Conservation (phyloP, 2,329 filamentous ascomycete genomes). For the Raffaelea albimanens region DNA sequence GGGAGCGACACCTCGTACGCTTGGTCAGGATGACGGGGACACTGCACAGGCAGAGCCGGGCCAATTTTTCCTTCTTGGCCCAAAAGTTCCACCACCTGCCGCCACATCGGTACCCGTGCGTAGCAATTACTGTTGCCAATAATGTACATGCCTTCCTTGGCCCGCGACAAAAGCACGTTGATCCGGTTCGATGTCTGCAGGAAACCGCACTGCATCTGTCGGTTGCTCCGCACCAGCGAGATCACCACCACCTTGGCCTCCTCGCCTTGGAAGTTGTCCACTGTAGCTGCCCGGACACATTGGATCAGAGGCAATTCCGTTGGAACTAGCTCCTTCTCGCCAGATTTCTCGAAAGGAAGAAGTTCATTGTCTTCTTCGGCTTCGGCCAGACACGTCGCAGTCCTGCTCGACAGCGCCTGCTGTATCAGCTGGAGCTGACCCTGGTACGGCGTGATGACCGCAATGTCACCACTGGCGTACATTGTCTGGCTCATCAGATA, state of each 20-base stretch:
- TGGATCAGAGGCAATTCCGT: slow-evolving; percentile 15
- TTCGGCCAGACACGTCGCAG: slow-evolving; percentile 56
- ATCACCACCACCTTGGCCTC: slow-evolving; percentile 63
- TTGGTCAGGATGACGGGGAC: slow-evolving; percentile 48
- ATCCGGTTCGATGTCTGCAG: slow-evolving; percentile 57
- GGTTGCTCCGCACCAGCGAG: slow-evolving; percentile 63
- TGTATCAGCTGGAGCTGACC: slow-evolving; percentile 46
- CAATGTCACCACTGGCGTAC: slow-evolving; percentile 54
- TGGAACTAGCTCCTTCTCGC: too few relatives aligned
- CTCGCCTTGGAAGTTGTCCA: slow-evolving; percentile 73
- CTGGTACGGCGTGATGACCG: slow-evolving; percentile 58
- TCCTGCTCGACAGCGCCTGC: slow-evolving; percentile 31
- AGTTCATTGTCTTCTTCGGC: slow-evolving; percentile 47
- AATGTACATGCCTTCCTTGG: slow-evolving; percentile 61
- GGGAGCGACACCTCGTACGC: slow-evolving; percentile 39
- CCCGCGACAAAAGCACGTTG: slow-evolving; percentile 59
- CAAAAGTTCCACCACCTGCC: slow-evolving; percentile 45
- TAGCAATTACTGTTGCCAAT: slow-evolving; percentile 58
- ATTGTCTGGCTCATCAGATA: slow-evolving; percentile 57
- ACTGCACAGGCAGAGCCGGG: slow-evolving; percentile 40
- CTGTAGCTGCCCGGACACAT: slow-evolving; percentile 48
- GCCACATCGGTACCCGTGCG: slow-evolving; percentile 52
- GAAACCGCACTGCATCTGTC: slow-evolving; percentile 49
- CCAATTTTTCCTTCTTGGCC: slow-evolving; percentile 36
- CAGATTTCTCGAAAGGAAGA: too few relatives aligned